These are phyloP conservation scores for Elongisporangium prolatum DNA, from an alignment of 352 stramenopile genomes.

Conservation along the genomic window DNA sequence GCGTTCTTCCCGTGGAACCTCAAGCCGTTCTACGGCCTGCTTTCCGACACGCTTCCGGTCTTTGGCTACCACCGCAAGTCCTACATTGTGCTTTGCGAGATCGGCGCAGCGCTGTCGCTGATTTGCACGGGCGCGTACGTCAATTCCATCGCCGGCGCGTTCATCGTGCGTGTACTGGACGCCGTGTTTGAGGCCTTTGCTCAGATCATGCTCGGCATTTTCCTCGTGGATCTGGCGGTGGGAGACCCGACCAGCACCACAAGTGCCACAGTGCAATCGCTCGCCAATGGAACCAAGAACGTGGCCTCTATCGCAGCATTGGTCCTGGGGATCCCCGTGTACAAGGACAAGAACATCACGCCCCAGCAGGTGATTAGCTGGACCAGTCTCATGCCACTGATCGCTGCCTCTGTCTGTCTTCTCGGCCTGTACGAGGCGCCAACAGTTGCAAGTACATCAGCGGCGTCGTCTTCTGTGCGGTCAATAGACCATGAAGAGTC, in stretches of 20 bases:
- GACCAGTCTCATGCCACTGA: conserved; percentile 50
- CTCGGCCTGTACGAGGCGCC: conserved; percentile 41
- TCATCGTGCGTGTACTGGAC: conserved; percentile 65
- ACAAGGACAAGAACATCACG: conserved; percentile 43
- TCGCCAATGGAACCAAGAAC: conserved; percentile 68
- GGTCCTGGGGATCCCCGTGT: conserved; percentile 61
- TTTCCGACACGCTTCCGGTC: conserved; percentile 74
- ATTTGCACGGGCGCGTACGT: conserved; percentile 53
- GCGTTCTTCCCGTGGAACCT: conserved; percentile 85
- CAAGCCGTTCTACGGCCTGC: conserved; percentile 76
- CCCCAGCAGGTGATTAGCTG: conserved; percentile 57
- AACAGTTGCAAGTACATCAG: not conserved
- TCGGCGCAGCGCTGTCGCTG: conserved; percentile 47
- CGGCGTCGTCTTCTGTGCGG: not conserved
- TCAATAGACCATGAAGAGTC: not conserved
- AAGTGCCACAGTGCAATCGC: conserved; percentile 62
- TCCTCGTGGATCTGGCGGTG: conserved; percentile 61
- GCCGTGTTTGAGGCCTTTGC: conserved; percentile 70
- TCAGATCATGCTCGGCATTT: conserved; percentile 78
- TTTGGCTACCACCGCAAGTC: conserved; percentile 75
- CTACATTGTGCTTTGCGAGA: conserved; percentile 75
- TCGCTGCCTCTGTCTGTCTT: conserved; percentile 43
- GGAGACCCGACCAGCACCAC: conserved; percentile 48
- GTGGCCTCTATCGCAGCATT: conserved; percentile 53
- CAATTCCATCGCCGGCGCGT: conserved; percentile 47